These are phyloP conservation scores for Selaginella moellendorffii DNA, from an alignment of 75 land plant species.

Conservation along the genomic window DNA sequence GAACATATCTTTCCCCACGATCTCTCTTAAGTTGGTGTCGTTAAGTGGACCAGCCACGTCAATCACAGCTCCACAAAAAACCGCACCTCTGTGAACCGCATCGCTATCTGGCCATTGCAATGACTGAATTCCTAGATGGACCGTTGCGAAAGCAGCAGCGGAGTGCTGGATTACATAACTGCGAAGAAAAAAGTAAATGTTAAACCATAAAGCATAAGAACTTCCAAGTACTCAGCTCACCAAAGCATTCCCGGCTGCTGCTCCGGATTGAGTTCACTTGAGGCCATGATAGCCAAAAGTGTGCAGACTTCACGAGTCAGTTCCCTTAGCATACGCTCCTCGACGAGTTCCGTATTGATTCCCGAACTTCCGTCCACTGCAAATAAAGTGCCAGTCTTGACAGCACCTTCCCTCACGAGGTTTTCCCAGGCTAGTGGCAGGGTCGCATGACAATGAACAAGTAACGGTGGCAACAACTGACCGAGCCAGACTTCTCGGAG, in stretches of 20 bases:
- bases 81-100: constrained; percentile 44
- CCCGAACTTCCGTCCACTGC: constrained; percentile 28
- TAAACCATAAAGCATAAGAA: not conserved
- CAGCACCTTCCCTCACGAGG: not conserved
- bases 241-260: constrained; percentile 9
- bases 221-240: not conserved
- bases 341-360: constrained; percentile 76
- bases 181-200: constrained; percentile 18
- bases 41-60: constrained; percentile 34
- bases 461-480: constrained; percentile 44
- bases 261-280: constrained; percentile 45
- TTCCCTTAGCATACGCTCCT: constrained; percentile 75
- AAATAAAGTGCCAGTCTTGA: not conserved
- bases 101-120: constrained; percentile 88
- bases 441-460: constrained; percentile 12
- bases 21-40: constrained; percentile 45
- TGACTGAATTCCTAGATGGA: constrained; percentile 43
- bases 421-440: not conserved
- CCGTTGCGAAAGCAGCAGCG: constrained; percentile 37
- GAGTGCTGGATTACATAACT: constrained; percentile 59
- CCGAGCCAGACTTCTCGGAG: constrained; percentile 69
- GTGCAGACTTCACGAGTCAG: constrained; percentile 76
- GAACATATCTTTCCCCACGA: constrained; percentile 71
- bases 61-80: constrained; percentile 59
- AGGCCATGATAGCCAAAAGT: constrained; percentile 58